Evolutionary conservation across 768 basidiomycete genomes (phyloP), one percentile per base, ranked within the genome.

Genomic region (Phaffia australis): DNA sequence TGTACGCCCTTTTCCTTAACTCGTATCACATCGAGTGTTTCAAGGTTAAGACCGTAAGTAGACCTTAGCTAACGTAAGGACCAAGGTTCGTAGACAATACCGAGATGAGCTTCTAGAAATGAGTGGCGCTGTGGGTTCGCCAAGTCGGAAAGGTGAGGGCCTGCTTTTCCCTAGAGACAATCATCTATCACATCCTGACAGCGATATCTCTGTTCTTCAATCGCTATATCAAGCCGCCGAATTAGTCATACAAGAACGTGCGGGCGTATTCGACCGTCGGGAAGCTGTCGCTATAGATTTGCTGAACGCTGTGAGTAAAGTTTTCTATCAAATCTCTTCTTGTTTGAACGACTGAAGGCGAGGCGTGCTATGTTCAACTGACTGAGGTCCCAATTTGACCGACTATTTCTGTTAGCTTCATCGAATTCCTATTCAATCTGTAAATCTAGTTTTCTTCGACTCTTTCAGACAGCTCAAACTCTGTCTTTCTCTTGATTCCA

Each of bases 241-340:
- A 21, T 25, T 57, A 19, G 42, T 60, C 18, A 32, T 32, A 3
- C 14, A 35, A 21, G 52, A 56, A 11, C 15, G 29, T 3, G 50
- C 48, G 6, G 59, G 52, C 18, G 9, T 54, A 0, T 16, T 9
- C 9, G 83, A 87, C 74, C 85, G 87, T 73, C 79, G 87, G 54
- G 90, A 91, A 74, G 85, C 85, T 8, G 87, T 93, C 49, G 88
- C 88, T 29, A 87, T 88, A 70, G 88, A 93, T 73, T 80, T 94
- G 67, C 80, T 94, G 69, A 86, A 86, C 70, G 87, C 92, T 64
- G 80, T 94, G 69, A 88, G 90, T 72, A 87, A 32, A 1, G 48
- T 59, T 27, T 47, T n/a, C 58, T 3, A 59, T 59, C 19, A 19
- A 5, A 2, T 42, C 58, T 2, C 58, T 59, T 25, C 42, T 47